Evolutionary conservation across 352 stramenopile genomes (phyloP), one percentile per base, ranked within the genome.

Genomic region (Hyaloperonospora arabidopsidis): DNA sequence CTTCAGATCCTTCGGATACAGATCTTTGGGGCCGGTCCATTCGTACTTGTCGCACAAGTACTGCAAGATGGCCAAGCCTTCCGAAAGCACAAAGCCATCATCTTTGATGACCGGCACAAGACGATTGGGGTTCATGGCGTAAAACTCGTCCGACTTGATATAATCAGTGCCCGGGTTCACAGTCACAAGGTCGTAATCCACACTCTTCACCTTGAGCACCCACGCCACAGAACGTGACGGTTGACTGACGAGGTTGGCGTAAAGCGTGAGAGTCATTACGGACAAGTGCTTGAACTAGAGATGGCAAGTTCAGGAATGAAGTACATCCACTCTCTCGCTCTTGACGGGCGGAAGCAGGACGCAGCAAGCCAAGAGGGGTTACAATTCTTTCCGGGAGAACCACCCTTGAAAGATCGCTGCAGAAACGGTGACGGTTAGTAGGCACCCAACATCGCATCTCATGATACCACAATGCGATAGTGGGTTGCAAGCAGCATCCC

Each of bases 231-330:
- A 25, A 23, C 63, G 59, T 41, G 60, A 68, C 8, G 73, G 76
- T 62, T 86, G 76, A 52, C 76, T 86, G 58, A 83, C 61, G 47
- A 74, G 56, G 62, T 84, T 81, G 22, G 64, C 73, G 72, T 79
- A 84, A 14, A 86, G 66, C 56, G 68, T 79, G 55, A 84, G 58
- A 13, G 44, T 34, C 68, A 78, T 78, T 6, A 13, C 45, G 45
- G 18, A 5, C 5, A 21, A 38, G 22, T 45, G 45, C 25, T 50
- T 43, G 14, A 44, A 25, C 55, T 28, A 32, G 2, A 51, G 10
- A 46, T 2, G 39, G 59, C 43, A 23, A 35, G 65, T 65, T 61
- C 12, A 48, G 32, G 54, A 67, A 60, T 70, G 60, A 60, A 36
- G 25, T 32, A 32, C 25, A 32, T 8, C 25, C 25, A 32, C 25